Evolutionary conservation across 2,329 filamentous ascomycete genomes (phyloP).

Genomic region (Claviceps sp.): DNA sequence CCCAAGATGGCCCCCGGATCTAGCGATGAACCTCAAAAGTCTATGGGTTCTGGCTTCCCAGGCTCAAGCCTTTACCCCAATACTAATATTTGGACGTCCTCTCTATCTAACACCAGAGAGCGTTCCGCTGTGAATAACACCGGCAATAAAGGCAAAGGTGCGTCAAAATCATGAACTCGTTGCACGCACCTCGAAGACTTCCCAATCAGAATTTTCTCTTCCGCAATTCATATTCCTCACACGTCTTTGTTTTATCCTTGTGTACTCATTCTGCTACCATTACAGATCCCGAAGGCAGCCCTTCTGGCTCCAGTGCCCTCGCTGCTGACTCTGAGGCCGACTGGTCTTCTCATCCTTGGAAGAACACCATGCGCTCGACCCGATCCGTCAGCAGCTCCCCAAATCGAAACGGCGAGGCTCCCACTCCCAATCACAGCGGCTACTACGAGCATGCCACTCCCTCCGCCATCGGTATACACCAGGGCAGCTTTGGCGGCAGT

Average conservation of each 20-base stretch:
- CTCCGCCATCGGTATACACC: conserved; percentile 29
- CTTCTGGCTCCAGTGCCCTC: conserved; percentile 57
- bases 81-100: conserved; percentile 27
- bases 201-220: neutral
- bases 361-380: conserved; percentile 30
- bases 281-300: conserved; percentile 22
- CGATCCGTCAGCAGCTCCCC: conserved; percentile 44
- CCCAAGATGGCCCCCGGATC: conserved; percentile 23
- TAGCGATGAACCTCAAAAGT: conserved; percentile 18
- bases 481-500: conserved; percentile 13
- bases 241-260: conserved; percentile 7
- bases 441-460: conserved; percentile 34
- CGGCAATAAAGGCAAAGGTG: conserved; percentile 38
- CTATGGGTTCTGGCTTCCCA: conserved; percentile 27
- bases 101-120: conserved; percentile 27
- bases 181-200: neutral
- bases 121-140: conserved; percentile 17
- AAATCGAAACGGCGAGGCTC: conserved; percentile 36
- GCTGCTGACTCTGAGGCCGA: conserved; percentile 57
- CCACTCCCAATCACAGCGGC: conserved; percentile 28
- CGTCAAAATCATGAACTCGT: conserved; percentile 8
- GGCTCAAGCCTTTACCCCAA: conserved; percentile 23
- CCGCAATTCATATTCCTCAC: neutral
- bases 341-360: conserved; percentile 49
- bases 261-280: neutral